Evolutionary conservation across 257 asterid genomes (phyloP).

Genomic region (Solanum peruvianum): DNA sequence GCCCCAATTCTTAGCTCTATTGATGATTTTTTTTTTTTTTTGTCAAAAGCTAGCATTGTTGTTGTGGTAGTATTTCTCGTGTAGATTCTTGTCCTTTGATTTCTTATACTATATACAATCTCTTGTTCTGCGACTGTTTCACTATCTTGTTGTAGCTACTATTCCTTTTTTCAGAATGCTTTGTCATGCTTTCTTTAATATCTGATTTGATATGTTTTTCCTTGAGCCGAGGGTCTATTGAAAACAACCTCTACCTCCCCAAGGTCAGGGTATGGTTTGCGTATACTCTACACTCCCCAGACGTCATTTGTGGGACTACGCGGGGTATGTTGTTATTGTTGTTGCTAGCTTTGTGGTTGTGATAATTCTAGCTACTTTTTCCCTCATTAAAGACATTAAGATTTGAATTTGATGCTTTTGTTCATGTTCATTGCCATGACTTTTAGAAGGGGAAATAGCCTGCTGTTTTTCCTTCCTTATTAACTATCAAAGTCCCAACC

Average conservation of each 20-base stretch:
- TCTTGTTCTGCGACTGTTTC: background rate
- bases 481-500: background rate
- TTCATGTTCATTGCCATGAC: background rate
- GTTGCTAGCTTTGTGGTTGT: background rate
- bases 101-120: background rate
- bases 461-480: background rate
- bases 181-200: background rate
- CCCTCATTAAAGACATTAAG: background rate
- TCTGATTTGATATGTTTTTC: background rate
- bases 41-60: background rate
- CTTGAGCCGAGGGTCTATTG: background rate
- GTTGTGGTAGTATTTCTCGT: background rate
- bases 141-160: background rate
- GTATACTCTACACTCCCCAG: background rate
- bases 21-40: background rate
- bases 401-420: background rate
- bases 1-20: background rate
- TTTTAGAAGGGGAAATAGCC: background rate
- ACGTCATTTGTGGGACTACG: background rate
- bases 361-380: background rate
- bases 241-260: background rate
- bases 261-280: background rate
- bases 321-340: background rate
- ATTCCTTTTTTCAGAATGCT: background rate
- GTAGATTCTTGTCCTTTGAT: background rate